Evolutionary conservation across 2,329 filamentous ascomycete species (phyloP).

Genomic region (Nigrograna mackinnonii): DNA sequence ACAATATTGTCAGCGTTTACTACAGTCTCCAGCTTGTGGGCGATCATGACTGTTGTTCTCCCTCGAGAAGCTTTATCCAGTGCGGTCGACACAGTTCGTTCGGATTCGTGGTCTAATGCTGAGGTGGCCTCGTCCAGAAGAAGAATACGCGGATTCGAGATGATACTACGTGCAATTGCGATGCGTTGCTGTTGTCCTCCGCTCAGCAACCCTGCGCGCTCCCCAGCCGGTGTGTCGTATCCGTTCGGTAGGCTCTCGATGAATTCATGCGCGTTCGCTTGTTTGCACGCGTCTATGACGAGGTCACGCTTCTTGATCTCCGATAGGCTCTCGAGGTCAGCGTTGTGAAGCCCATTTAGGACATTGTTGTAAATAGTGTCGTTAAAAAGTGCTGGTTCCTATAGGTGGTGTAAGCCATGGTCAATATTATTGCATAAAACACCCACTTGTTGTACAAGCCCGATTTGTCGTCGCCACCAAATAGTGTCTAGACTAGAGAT

Average conservation of each 20-base stretch:
- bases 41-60: conserved; percentile 90
- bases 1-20: conserved; percentile 90
- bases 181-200: conserved; percentile 94
- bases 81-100: conserved; percentile 36
- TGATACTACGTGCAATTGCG: conserved; percentile 83
- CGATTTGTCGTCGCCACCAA: conserved; percentile 88
- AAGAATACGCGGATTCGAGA: conserved; percentile 84
- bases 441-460: conserved; percentile 73
- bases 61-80: conserved; percentile 80
- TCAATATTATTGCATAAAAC: not conserved
- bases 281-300: conserved; percentile 62
- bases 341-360: conserved; percentile 66
- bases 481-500: conserved; percentile 77
- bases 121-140: conserved; percentile 91
- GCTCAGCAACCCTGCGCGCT: conserved; percentile 84
- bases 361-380: conserved; percentile 89
- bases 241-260: conserved; percentile 79
- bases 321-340: conserved; percentile 1
- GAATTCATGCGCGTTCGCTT: conserved; percentile 90
- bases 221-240: conserved; percentile 88
- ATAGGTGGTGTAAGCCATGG: not conserved
- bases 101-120: conserved; percentile 71
- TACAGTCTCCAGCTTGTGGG: conserved; percentile 89
- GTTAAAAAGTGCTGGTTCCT: conserved; percentile 81
- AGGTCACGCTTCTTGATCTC: conserved; percentile 65